These are phyloP conservation scores for Exophiala viscosa DNA, from an alignment of 2,329 filamentous ascomycete species.

Conservation along the genomic window DNA sequence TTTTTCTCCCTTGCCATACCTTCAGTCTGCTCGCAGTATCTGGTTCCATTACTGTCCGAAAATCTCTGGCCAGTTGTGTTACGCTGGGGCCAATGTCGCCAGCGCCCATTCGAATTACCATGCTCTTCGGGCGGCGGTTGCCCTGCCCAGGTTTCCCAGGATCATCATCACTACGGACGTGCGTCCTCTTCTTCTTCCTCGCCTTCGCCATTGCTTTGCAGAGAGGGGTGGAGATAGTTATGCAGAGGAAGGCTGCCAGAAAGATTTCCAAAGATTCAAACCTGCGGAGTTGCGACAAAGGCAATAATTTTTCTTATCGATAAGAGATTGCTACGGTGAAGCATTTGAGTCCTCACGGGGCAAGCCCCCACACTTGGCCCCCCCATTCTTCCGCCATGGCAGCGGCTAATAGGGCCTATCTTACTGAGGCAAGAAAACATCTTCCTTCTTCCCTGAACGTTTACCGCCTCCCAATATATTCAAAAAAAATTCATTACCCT, in stretches of 20 bases:
- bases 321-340: neutral
- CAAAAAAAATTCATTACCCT: too few species aligned
- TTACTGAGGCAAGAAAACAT: too few species aligned
- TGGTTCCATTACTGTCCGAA: slow-evolving; percentile 91
- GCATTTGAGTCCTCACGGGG: neutral
- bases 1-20: slow-evolving; percentile 34
- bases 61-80: slow-evolving; percentile 85
- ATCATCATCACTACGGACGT: slow-evolving; percentile 64
- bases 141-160: slow-evolving; percentile 59
- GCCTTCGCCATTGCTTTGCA: slow-evolving; percentile 65
- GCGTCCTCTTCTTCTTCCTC: slow-evolving; percentile 85
- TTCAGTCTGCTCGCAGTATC: slow-evolving; percentile 85
- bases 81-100: slow-evolving; percentile 89
- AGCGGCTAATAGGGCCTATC: too few species aligned
- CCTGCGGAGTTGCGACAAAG: too few species aligned
- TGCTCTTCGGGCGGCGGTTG: slow-evolving; percentile 78
- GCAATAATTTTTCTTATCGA: slow-evolving; percentile 12
- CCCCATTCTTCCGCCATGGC: neutral
- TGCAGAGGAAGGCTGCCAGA: neutral
- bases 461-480: too few species aligned
- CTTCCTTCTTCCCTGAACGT: too few species aligned
- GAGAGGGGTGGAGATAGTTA: too few species aligned
- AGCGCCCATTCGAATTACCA: slow-evolving; percentile 96
- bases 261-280: too few species aligned
- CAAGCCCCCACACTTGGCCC: neutral